A percentile compares a stretch with the other conserved stretches of the same genome.
Conservation (phyloP, 2,329 filamentous ascomycete genomes). For the Scorias spongiosa region DNA sequence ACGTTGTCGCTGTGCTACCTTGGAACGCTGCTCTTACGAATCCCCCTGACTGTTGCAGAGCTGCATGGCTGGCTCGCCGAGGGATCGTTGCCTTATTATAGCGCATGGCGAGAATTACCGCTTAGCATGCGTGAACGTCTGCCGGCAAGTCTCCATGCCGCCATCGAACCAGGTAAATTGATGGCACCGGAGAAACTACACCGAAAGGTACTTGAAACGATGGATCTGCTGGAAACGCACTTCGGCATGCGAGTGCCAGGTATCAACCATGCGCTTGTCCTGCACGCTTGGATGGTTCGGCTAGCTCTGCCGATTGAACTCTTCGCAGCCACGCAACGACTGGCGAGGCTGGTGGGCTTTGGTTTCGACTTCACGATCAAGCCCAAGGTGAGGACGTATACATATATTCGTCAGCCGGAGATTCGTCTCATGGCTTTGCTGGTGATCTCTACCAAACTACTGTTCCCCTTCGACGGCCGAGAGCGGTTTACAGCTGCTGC, state of each 20-base stretch:
- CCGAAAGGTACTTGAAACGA: slow-evolving; percentile 43
- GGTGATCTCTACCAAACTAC: slow-evolving; percentile 61
- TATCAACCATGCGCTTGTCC: slow-evolving; percentile 52
- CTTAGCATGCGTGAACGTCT: slow-evolving; percentile 50
- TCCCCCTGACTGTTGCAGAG: slow-evolving; percentile 63
- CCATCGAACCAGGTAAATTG: slow-evolving; percentile 38
- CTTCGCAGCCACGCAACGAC: slow-evolving; percentile 42
- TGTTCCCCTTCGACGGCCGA: slow-evolving; percentile 56
- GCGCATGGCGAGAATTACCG: slow-evolving; percentile 44
- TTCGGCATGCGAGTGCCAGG: slow-evolving; percentile 58
- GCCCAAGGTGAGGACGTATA: slow-evolving; percentile 22
- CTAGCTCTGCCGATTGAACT: slow-evolving; percentile 62
- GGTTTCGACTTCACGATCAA: slow-evolving; percentile 38
- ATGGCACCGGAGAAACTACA: slow-evolving; percentile 46
- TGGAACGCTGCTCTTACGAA: slow-evolving; percentile 55
- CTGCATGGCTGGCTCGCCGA: slow-evolving; percentile 50
- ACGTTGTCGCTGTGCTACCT: slow-evolving; percentile 68
- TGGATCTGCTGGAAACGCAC: slow-evolving; percentile 48
- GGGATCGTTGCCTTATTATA: slow-evolving; percentile 56
- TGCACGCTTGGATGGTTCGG: slow-evolving; percentile 55
- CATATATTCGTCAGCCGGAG: slow-evolving; percentile 53
- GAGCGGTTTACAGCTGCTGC: slow-evolving; percentile 34
- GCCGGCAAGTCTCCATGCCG: slow-evolving; percentile 43
- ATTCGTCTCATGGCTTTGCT: slow-evolving; percentile 55
- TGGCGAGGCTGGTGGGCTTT: slow-evolving; percentile 38